Evolutionary conservation across 2,329 filamentous ascomycete species (phyloP).

Genomic region (Phaeosphaeriaceae sp.): DNA sequence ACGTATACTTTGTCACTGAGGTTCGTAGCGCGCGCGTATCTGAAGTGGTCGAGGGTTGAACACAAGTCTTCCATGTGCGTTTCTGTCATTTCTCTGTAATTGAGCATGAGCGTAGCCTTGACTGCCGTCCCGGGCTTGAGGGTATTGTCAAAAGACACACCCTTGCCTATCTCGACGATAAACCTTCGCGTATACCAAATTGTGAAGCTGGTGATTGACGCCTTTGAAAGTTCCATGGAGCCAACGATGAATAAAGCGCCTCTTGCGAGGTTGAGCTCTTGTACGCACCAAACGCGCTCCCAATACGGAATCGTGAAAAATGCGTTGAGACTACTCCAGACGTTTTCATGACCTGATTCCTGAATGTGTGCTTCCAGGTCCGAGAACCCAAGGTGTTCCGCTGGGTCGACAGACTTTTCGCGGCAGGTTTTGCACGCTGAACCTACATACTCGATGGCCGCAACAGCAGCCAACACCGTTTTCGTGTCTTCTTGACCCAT

Average conservation of each 20-base stretch:
- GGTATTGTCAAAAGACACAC: not conserved
- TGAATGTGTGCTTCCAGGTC: not conserved
- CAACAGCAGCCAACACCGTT: not conserved
- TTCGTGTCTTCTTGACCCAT: not conserved
- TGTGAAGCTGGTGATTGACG: not conserved
- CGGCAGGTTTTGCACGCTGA: not conserved
- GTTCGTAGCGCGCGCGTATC: not conserved
- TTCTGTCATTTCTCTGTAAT: not conserved
- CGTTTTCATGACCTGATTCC: not conserved
- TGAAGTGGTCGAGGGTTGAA: not conserved
- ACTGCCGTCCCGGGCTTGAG: not conserved
- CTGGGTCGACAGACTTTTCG: not conserved
- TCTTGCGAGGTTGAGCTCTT: not conserved
- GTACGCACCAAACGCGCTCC: not conserved
- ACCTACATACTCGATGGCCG: not conserved
- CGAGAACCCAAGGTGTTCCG: not conserved
- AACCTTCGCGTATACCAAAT: not conserved
- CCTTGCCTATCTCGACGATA: not conserved
- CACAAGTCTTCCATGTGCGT: not conserved
- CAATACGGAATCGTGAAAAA: not conserved
- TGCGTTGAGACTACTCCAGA: not conserved
- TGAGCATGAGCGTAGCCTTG: not conserved
- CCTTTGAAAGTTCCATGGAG: not conserved
- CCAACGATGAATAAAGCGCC: not conserved
- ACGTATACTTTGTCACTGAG: not conserved